A percentile compares a stretch with the other conserved stretches of the same genome.
Evolutionary conservation across 495 filamentous ascomycete genomes (phyloP).

Genomic region (Neurospora sp.): DNA sequence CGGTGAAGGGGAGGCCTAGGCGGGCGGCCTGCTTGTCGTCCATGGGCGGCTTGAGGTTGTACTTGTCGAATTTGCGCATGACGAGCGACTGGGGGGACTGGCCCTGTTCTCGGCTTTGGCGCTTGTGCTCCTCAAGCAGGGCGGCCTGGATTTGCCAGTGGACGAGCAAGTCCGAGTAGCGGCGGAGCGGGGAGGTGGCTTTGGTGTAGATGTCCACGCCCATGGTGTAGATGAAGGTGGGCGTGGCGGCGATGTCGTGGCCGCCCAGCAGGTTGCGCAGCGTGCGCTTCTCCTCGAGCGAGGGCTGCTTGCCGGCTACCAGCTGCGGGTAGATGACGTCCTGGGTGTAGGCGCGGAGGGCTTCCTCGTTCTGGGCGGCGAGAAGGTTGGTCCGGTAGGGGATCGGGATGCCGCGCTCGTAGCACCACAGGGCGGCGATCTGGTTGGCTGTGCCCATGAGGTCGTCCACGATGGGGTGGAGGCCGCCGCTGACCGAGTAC

Average conservation of each 20-base stretch:
- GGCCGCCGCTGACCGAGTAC: slow-evolving; percentile 11
- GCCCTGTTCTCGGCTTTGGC: slow-evolving; percentile 22
- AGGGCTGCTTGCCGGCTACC: slow-evolving; percentile 43
- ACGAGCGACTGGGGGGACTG: not conserved
- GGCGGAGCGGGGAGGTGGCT: slow-evolving; percentile 75
- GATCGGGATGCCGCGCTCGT: slow-evolving; percentile 63
- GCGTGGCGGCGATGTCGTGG: slow-evolving; percentile 36
- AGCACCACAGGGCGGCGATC: slow-evolving; percentile 62
- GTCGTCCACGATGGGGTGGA: slow-evolving; percentile 27
- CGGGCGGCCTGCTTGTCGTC: slow-evolving; percentile 1
- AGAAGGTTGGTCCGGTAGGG: slow-evolving; percentile 62
- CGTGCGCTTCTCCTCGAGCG: slow-evolving; percentile 50
- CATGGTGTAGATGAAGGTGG: slow-evolving; percentile 47
- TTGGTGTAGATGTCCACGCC: slow-evolving; percentile 66
- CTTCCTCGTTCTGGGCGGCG: slow-evolving; percentile 36
- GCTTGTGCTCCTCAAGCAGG: slow-evolving; percentile 55
- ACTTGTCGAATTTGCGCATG: not conserved
- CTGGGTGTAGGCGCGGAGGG: slow-evolving; percentile 37
- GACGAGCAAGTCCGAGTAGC: slow-evolving; percentile 71
- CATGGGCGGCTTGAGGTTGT: not conserved
- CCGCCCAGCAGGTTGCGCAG: slow-evolving; percentile 47
- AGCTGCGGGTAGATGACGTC: slow-evolving; percentile 40
- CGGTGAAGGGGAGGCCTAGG: slow-evolving; percentile 53
- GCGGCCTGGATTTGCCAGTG: slow-evolving; percentile 91
- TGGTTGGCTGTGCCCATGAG: slow-evolving; percentile 75